These are phyloP conservation scores for Wickerhamomyces canadensis DNA, from an alignment of 805 yeast species.

Conservation along the genomic window DNA sequence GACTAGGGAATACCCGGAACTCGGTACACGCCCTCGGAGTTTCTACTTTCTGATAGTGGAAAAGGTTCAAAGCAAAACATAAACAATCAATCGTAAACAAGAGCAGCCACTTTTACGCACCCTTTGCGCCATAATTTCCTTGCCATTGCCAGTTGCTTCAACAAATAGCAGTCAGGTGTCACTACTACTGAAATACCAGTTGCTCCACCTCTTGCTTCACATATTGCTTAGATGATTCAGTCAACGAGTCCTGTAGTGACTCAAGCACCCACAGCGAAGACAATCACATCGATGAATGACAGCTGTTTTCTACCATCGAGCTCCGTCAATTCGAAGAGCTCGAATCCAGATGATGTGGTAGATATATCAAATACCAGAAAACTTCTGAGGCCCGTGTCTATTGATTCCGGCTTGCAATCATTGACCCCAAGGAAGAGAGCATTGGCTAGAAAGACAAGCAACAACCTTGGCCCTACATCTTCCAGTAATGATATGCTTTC, in stretches of 20 bases:
- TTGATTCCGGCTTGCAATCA: slow-evolving; percentile 4
- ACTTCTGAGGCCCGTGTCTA: slow-evolving; percentile 14
- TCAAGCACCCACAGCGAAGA: neutral
- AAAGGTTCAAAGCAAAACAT: neutral
- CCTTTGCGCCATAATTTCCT: too few species aligned
- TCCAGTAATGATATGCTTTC: neutral
- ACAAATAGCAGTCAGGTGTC: too few species aligned
- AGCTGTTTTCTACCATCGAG: neutral
- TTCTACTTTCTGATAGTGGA: neutral
- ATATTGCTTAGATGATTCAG: slow-evolving; percentile 1
- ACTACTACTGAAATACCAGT: too few species aligned
- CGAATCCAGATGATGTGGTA: slow-evolving; percentile 7
- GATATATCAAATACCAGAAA: slow-evolving; percentile 20
- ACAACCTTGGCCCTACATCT: neutral
- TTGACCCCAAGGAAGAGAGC: slow-evolving; percentile 21
- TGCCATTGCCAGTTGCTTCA: too few species aligned
- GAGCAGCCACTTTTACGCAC: too few species aligned
- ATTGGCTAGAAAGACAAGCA: slow-evolving; percentile 13
- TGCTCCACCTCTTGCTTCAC: too few species aligned
- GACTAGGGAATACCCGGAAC: too few species aligned
- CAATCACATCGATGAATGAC: neutral
- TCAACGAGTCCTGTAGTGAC: neutral
- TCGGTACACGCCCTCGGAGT: neutral
- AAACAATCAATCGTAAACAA: neutral
- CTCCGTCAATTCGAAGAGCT: neutral